Evolutionary conservation across 768 basidiomycete genomes (phyloP).

Genomic region (Tricholoma flavovirens): DNA sequence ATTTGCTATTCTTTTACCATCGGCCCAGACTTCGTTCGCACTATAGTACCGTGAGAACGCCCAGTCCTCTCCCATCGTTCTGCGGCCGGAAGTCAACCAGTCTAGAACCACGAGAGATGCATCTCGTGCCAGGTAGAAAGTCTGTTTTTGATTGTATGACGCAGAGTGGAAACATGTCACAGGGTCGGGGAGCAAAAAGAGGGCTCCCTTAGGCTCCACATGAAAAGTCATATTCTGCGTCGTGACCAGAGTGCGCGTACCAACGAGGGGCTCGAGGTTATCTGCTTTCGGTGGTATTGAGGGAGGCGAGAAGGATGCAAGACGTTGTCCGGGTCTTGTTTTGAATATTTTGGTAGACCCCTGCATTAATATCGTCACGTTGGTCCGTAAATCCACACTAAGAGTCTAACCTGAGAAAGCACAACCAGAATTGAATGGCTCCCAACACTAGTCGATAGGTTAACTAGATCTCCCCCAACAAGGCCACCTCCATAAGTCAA

Average conservation of each 20-base stretch:
- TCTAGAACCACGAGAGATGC: slow-evolving; percentile 76
- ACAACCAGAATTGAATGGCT: slow-evolving; percentile 57
- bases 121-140: slow-evolving; percentile 55
- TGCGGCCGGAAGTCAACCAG: slow-evolving; percentile 89
- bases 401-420: slow-evolving; percentile 69
- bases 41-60: slow-evolving; percentile 80
- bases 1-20: slow-evolving; percentile 58
- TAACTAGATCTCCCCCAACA: slow-evolving; percentile 76
- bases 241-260: slow-evolving; percentile 30
- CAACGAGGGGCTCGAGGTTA: not conserved
- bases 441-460: slow-evolving; percentile 56
- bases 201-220: slow-evolving; percentile 44
- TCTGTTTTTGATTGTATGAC: slow-evolving; percentile 79
- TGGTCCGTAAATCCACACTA: not conserved
- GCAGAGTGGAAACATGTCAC: slow-evolving; percentile 88
- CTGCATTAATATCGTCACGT: slow-evolving; percentile 30
- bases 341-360: slow-evolving; percentile 97
- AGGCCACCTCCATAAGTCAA: slow-evolving; percentile 90
- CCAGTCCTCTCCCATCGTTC: slow-evolving; percentile 84
- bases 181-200: slow-evolving; percentile 87
- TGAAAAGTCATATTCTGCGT: slow-evolving; percentile 57
- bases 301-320: slow-evolving; percentile 30
- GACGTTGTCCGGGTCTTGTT: slow-evolving; percentile 54
- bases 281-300: not conserved
- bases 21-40: slow-evolving; percentile 74